Evolutionary conservation across 495 filamentous ascomycete species (phyloP).

Genomic region (Rostrohypoxylon terebratum): DNA sequence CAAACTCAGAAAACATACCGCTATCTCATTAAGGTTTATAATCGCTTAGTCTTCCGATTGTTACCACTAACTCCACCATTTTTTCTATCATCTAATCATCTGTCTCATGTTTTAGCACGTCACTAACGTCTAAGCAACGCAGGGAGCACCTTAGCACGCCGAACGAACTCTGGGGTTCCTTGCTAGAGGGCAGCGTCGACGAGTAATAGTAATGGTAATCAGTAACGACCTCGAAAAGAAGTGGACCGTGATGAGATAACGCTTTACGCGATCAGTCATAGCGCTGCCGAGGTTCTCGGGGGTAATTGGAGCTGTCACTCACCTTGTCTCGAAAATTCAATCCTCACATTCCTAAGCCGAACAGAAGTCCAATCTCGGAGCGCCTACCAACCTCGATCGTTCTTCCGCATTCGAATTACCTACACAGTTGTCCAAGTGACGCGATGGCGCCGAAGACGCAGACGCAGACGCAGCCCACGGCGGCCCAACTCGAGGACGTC

Average conservation of each 20-base stretch:
- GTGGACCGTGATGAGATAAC: slow-evolving; percentile 33
- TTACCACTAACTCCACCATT: neutral
- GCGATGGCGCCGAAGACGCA: slow-evolving; percentile 23
- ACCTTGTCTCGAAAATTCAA: neutral
- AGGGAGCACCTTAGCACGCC: neutral
- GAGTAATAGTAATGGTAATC: slow-evolving; percentile 4
- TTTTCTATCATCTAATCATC: neutral
- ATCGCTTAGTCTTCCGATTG: neutral
- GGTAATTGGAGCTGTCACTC: slow-evolving; percentile 6
- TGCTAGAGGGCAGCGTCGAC: neutral
- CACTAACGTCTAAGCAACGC: neutral
- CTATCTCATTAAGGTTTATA: neutral
- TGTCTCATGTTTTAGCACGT: neutral
- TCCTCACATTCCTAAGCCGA: neutral
- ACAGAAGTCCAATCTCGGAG: neutral
- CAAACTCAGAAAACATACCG: neutral
- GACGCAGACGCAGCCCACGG: slow-evolving; percentile 17
- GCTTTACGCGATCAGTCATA: slow-evolving; percentile 30
- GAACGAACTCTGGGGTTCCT: neutral
- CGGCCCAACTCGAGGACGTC: slow-evolving; percentile 31
- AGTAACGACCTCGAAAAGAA: slow-evolving; percentile 25
- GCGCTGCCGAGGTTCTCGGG: slow-evolving; percentile 37
- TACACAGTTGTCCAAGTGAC: too few species aligned
- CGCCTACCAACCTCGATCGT: neutral
- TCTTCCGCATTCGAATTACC: neutral